Evolutionary conservation across 1,139 yeast genomes (phyloP).

Genomic region (Diutina siamensis): DNA sequence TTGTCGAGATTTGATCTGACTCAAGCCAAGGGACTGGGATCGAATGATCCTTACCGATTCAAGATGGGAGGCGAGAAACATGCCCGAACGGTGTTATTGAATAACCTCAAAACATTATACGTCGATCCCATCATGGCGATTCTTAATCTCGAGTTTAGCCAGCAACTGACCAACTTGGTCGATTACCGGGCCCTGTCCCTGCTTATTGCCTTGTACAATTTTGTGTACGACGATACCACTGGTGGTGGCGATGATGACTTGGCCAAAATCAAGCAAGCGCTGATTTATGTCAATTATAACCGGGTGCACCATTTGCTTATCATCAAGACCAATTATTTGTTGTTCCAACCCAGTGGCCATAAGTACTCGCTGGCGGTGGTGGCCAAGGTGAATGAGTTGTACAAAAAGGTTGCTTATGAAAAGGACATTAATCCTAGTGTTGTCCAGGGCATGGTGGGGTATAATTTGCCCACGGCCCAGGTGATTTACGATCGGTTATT

Average conservation of each 20-base stretch:
- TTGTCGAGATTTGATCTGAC: conserved; percentile 5
- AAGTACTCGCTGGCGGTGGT: conserved; percentile 3
- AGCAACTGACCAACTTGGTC: conserved; percentile 1
- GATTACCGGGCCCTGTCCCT: conserved; percentile 5
- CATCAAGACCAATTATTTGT: conserved; percentile 3
- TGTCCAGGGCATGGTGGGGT: not conserved
- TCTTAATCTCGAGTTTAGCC: conserved; percentile 1
- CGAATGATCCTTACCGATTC: conserved; percentile 2
- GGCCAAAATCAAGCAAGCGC: conserved; percentile 2
- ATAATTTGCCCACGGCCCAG: conserved; percentile 2
- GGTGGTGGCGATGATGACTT: not conserved
- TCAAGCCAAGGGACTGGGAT: conserved; percentile 2
- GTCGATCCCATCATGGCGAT: conserved; percentile 5
- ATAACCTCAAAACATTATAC: conserved; percentile 2
- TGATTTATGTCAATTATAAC: conserved; percentile 5
- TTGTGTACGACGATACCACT: not conserved
- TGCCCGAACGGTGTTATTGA: conserved; percentile 3
- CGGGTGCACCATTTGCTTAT: conserved; percentile 3
- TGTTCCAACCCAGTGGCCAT: conserved; percentile 4
- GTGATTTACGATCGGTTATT: conserved; percentile 4
- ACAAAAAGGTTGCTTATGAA: conserved; percentile 1
- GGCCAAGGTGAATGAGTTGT: conserved; percentile 5
- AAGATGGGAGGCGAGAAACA: conserved; percentile 6
- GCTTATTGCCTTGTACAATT: conserved; percentile 1
- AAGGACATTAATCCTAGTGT: not conserved